Evolutionary conservation across 2,329 filamentous ascomycete genomes (phyloP), one percentile per base, ranked within the genome.

Genomic region (Aspergillus versicolor): DNA sequence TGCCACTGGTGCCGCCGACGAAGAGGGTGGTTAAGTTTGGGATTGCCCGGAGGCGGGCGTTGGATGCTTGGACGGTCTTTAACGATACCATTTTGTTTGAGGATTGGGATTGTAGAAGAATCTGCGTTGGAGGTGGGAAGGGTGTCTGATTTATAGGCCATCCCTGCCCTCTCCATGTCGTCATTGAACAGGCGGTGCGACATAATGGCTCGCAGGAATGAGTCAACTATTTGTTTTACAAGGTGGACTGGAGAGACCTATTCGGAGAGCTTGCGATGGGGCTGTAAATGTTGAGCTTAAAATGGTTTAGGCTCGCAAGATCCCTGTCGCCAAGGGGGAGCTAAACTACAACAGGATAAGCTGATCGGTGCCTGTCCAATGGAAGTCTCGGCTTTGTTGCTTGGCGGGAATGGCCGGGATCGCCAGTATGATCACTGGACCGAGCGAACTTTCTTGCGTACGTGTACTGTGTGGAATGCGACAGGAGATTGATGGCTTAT

Each of bases 1-100:
- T 83, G n/a, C 82, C 82, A 38, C 76, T 77, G 4, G 82, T 85
- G 27, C 77, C 82, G 34, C 82, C 81, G 4, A 82, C 66, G 54
- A 84, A 84, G 24, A 83, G 75, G 44, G 77, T 79, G 3, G 80
- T 75, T 4, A 79, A 62, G 5, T 68, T 70, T 5, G 62, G 43
- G 7, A 52, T 22, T 15, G 57, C 58, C 38, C 46, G 62, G 63
- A 66, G 61, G 76, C 71, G 61, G 7, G 61, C 63, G 60, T 79
- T 79, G 7, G 77, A 78, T 11, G 65, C 61, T n/a, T 67, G 71
- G 32, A 79, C 64, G 50, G 63, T 59, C 47, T 65, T 62, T 38
- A 73, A 65, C 12, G 55, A 57, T 17, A 73, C 70, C 73, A 73
- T 73, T 22, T 30, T 56, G 42, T 13, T 21, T 30, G 21, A 21